Evolutionary conservation across 1,284 basidiomycete species (phyloP), one percentile per base, ranked within the genome.

Genomic region (Porogramme epimiltina): DNA sequence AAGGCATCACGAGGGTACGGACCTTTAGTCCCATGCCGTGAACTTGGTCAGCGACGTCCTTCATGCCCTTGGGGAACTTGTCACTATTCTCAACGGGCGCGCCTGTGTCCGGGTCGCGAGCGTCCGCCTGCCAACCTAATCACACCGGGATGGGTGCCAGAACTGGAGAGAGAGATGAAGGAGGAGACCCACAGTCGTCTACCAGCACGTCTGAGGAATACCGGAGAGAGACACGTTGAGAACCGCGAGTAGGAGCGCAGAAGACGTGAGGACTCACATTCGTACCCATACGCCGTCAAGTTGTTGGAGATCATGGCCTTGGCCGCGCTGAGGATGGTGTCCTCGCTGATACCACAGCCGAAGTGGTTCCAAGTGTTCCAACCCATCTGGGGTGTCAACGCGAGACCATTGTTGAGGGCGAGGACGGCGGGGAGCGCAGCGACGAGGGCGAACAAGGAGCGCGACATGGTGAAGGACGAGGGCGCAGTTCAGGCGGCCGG

Each of bases 31-130:
- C 76, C 49, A 78, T 50, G 8, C 56, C 61, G 54, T 77, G 75
- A 4, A 79, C 67, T 37, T 75, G 60, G 47, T 73, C 71, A 8
- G 73, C 62, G 8, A 80, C 59, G 16, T 58, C 61, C 47, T 75
- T 72, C 49, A 81, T 70, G 0, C 79, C 79, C 19, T 68, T 68
- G 0, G 78, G 78, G 51, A 80, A 81, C 41, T 70, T 71, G 9
- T 54, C 55, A 2, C 73, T 64, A 56, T 80, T 71, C 2, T 62
- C 60, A 11, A 66, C 57, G 10, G 70, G 68, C 6, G 66, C 69
- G 28, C 66, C 64, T 2, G 68, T 70, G 9, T 54, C 44, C 3
- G 61, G 56, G 51, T 70, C 66, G 16, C 70, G 60, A 6, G 64
- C 51, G 26, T 63, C 52, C 1, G 68, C 70, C 23, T 72, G 70